Evolutionary conservation across 2,329 filamentous ascomycete genomes (phyloP).

Genomic region (Aspergillus calidoustus): DNA sequence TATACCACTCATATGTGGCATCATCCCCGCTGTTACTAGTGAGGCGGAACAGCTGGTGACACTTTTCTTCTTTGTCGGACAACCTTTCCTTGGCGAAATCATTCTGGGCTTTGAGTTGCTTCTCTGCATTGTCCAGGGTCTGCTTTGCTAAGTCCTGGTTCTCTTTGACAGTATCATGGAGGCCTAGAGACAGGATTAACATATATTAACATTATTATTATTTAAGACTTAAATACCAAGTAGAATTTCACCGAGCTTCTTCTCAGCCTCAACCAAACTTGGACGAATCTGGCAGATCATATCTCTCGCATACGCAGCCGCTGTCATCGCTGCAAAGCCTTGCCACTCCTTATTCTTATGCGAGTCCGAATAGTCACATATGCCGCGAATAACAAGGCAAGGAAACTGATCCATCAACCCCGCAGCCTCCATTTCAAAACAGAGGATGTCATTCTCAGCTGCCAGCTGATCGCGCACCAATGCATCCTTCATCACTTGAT

Average conservation of each 20-base stretch:
- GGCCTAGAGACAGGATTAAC: too few relatives aligned
- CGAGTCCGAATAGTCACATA: neutral
- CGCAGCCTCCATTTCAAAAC: slow-evolving; percentile 1
- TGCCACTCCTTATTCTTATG: slow-evolving; percentile 3
- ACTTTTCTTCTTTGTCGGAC: slow-evolving; percentile 11
- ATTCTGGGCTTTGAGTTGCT: slow-evolving; percentile 11
- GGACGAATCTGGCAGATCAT: neutral
- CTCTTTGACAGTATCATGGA: too few relatives aligned
- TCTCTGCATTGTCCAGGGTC: slow-evolving; percentile 5
- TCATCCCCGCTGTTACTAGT: neutral
- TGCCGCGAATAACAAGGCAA: neutral
- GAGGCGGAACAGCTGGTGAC: slow-evolving; percentile 19
- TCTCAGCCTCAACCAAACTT: neutral
- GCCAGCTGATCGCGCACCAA: neutral
- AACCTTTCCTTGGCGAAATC: neutral
- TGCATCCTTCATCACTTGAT: slow-evolving; percentile 17
- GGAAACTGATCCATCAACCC: neutral
- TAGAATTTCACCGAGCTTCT: neutral
- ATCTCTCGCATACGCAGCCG: slow-evolving; percentile 2
- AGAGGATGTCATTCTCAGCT: neutral
- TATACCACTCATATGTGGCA: slow-evolving; percentile 19
- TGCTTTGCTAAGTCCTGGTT: neutral
- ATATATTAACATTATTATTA: neutral
- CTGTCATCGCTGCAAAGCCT: neutral
- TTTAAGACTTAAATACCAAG: neutral